Evolutionary conservation across 495 filamentous ascomycete species (phyloP).

Genomic region (Penicillium antarcticum): DNA sequence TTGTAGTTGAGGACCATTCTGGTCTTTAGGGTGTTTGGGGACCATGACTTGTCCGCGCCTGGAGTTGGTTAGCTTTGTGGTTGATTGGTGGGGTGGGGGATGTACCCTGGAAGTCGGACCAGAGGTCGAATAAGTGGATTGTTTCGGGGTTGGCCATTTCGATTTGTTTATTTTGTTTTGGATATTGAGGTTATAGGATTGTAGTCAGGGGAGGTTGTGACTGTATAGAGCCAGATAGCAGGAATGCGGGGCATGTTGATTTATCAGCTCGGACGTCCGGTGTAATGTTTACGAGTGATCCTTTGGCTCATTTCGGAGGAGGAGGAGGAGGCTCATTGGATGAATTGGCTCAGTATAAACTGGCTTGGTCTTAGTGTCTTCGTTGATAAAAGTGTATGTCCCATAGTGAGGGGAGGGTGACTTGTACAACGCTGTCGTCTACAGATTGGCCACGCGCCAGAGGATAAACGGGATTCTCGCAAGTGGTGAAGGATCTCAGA

Average conservation of each 20-base stretch:
- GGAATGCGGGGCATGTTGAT: not conserved
- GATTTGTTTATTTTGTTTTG: not conserved
- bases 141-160: constrained; percentile 28
- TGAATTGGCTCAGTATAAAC: no score
- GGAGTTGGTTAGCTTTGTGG: constrained; percentile 1
- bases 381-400: no score
- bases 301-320: no score
- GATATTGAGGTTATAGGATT: not conserved
- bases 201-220: no score
- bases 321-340: no score
- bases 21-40: constrained; percentile 37
- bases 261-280: not conserved
- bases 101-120: constrained; percentile 31
- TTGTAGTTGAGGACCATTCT: constrained; percentile 42
- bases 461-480: no score
- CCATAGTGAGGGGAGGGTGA: no score
- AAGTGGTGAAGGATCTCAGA: no score
- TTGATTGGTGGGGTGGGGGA: not conserved
- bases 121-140: constrained; percentile 41
- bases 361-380: no score
- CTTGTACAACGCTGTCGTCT: no score
- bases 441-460: no score
- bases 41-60: constrained; percentile 38
- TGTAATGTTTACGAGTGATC: no score
- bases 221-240: not conserved